A percentile compares a stretch with the other conserved stretches of the same genome.
Evolutionary conservation across 345 rosid genomes (phyloP).

Genomic region (Laguncularia racemosa): DNA sequence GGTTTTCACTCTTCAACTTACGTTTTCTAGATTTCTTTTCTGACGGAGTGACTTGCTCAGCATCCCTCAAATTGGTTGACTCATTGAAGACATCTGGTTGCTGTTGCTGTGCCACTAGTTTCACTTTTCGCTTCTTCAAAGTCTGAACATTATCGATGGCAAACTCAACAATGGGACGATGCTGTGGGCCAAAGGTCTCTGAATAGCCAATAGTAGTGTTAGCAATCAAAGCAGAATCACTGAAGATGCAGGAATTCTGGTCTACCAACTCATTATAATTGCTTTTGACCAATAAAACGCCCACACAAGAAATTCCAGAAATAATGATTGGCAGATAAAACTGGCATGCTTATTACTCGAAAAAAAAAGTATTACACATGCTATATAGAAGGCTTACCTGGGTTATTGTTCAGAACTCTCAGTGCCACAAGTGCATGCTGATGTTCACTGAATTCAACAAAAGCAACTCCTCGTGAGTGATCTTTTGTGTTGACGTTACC

Average conservation of each 20-base stretch:
- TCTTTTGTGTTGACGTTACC: slow-evolving; percentile 57
- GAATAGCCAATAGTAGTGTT: background rate
- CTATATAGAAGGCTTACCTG: slow-evolving; percentile 34
- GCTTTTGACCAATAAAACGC: background rate
- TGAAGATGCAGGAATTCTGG: background rate
- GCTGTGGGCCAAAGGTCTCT: slow-evolving; percentile 81
- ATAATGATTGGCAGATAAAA: background rate
- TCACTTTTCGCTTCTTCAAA: slow-evolving; percentile 56
- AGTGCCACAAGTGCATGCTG: slow-evolving; percentile 90
- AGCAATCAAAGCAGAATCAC: background rate
- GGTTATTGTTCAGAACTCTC: slow-evolving; percentile 90
- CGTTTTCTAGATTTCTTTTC: slow-evolving; percentile 31
- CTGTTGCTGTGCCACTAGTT: slow-evolving; percentile 31
- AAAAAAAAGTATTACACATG: background rate
- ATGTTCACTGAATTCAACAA: slow-evolving; percentile 74
- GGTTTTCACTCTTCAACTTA: slow-evolving; percentile 29
- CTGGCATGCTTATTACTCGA: too few species aligned
- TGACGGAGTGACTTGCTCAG: slow-evolving; percentile 13
- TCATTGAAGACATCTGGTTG: slow-evolving; percentile 23
- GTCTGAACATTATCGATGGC: slow-evolving; percentile 75
- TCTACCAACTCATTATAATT: background rate
- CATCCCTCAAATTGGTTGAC: slow-evolving; percentile 18
- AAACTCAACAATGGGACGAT: slow-evolving; percentile 79
- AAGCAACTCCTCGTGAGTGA: slow-evolving; percentile 84
- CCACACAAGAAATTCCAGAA: background rate